phyloP scores from a whole-genome alignment of 2,329 filamentous ascomycete species.

The Diplodia corticola region DNA sequence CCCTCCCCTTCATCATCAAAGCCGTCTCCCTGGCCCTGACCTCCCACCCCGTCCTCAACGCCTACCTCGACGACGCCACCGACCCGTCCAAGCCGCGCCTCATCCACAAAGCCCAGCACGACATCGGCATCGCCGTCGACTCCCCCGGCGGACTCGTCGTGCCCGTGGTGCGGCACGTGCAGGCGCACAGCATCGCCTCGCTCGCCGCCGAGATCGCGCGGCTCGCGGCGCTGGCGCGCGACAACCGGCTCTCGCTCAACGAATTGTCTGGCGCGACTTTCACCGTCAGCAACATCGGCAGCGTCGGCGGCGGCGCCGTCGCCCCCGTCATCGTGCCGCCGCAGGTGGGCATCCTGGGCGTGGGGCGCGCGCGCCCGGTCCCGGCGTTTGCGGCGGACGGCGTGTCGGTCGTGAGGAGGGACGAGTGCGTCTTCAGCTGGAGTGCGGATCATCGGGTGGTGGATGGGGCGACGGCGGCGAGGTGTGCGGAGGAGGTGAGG shows the following conservation, averaged over 20 bases:
- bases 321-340: conserved; percentile 86
- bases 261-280: conserved; percentile 89
- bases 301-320: conserved; percentile 88
- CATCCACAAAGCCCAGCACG: conserved; percentile 79
- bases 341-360: conserved; percentile 87
- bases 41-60: conserved; percentile 83
- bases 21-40: conserved; percentile 83
- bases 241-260: conserved; percentile 70
- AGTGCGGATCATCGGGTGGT: conserved; percentile 92
- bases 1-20: conserved; percentile 94
- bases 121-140: conserved; percentile 95
- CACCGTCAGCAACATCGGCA: conserved; percentile 95
- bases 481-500: conserved; percentile 80
- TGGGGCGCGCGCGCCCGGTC: conserved; percentile 77
- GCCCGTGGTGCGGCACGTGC: conserved; percentile 85
- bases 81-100: conserved; percentile 68
- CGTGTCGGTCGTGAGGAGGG: conserved; percentile 65
- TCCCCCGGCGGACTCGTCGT: conserved; percentile 86
- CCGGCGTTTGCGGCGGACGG: conserved; percentile 68
- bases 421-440: conserved; percentile 92
- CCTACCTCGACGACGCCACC: conserved; percentile 67
- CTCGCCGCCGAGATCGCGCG: conserved; percentile 75
- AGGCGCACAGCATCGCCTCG: conserved; percentile 70
- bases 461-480: conserved; percentile 91
- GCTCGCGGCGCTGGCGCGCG: conserved; percentile 69